Evolutionary conservation across 768 basidiomycete species (phyloP).

Genomic region (Gloeophyllum trabeum): DNA sequence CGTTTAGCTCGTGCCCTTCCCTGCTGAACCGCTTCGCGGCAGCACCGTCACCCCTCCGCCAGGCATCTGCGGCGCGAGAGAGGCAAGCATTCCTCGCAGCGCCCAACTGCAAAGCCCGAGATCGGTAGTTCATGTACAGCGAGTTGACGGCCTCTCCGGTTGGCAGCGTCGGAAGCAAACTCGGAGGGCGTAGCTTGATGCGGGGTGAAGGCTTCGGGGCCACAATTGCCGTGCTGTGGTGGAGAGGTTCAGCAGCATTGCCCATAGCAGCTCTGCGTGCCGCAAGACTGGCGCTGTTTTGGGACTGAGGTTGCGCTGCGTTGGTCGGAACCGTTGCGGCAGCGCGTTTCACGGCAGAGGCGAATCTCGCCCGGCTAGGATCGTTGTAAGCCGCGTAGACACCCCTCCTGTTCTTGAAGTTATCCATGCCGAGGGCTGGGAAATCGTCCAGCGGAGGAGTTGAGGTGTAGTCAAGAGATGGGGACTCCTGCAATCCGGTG

Average conservation of each 20-base stretch:
- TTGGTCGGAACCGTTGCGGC: constrained; percentile 20
- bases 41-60: constrained; percentile 91
- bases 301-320: constrained; percentile 8
- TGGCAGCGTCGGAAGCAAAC: constrained; percentile 76
- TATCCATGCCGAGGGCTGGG: constrained; percentile 37
- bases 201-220: constrained; percentile 79
- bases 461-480: constrained; percentile 22
- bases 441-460: constrained; percentile 53
- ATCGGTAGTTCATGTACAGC: constrained; percentile 84
- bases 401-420: constrained; percentile 30
- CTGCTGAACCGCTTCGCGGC: constrained; percentile 90
- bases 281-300: constrained; percentile 26
- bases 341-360: constrained; percentile 77
- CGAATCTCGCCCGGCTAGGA: constrained; percentile 81
- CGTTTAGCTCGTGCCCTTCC: constrained; percentile 90
- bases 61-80: constrained; percentile 91
- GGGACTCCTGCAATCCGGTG: constrained; percentile 44
- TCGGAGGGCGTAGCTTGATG: constrained; percentile 71
- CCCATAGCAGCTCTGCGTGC: constrained; percentile 50
- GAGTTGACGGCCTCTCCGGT: constrained; percentile 74
- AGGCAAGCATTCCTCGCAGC: constrained; percentile 91
- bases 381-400: constrained; percentile 44
- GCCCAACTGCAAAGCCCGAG: constrained; percentile 83
- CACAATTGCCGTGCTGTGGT: constrained; percentile 58
- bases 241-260: constrained; percentile 45